Base-by-base conservation (phyloP, 2,329 filamentous ascomycete species). In the Talaromyces sp. region DNA sequence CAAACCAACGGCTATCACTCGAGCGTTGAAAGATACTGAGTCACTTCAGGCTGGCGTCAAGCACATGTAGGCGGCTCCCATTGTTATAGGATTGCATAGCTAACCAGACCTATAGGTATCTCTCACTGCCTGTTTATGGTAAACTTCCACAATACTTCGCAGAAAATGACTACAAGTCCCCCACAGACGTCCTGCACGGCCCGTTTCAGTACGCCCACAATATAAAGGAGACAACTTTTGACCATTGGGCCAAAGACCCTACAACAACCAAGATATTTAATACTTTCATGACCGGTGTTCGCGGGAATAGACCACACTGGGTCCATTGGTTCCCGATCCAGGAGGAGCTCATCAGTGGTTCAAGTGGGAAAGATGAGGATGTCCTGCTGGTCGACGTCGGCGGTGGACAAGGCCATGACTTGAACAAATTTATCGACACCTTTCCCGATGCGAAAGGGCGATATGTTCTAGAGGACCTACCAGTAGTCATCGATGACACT, bases 401-500 rank as follows among this genome's bases (percentile, higher is more conserved):
- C 37, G 79, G 77, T n/a, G 72, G 73, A 8, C 64, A 72, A 0
- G 69, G 69, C 5, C 66, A 69, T 37, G 67, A 69, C 31, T 48
- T 68, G 12, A 44, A 37, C n/a, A 28, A 52, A 33, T 63, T 82
- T 61, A 71, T 60, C 2, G 63, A 66, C 0, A 75, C 76, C 50
- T 75, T 76, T 63, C 75, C 79, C 0, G 56, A 73, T 0, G 67
- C 72, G 0, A 74, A 76, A 0, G 81, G 81, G 0, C 71, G 75
- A 3, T 69, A 84, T 1, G 69, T 84, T 0, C 69, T 84, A 0
- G 81, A 85, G 65, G 83, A 85, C 64, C 71, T 80, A 5, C 74
- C 77, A 0, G 67, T 71, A 1, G 77, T 83, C 11, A 61, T 73
- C 48, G 66, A 68, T 33, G 63, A 72, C n/a, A 67, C 69, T 21